Evolutionary conservation across 306 rosid genomes (phyloP).

Genomic region (Alnus glutinosa): DNA sequence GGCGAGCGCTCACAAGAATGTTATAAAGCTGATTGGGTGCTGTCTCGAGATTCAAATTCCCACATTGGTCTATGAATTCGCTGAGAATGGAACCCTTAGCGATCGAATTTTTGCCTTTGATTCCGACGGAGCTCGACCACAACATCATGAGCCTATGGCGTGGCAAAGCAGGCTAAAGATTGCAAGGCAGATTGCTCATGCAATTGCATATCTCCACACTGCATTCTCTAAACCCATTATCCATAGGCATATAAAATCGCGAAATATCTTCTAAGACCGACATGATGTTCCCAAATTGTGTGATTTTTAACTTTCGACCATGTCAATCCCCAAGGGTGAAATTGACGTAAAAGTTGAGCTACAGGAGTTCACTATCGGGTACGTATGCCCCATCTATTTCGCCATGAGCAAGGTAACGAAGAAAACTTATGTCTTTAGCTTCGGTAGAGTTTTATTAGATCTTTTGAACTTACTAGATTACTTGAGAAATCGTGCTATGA

Average conservation of each 20-base stretch:
- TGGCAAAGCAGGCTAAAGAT: background rate
- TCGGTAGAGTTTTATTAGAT: background rate
- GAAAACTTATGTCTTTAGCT: conserved; percentile 17
- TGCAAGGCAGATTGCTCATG: background rate
- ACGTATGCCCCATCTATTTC: background rate
- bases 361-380: background rate
- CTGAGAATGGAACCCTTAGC: background rate
- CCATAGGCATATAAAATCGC: background rate
- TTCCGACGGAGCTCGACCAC: background rate
- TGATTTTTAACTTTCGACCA: background rate
- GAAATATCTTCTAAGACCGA: conserved; percentile 6
- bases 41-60: background rate
- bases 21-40: background rate
- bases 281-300: conserved; percentile 1
- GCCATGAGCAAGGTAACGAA: background rate
- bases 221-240: background rate
- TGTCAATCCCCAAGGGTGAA: conserved; percentile 16
- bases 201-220: background rate
- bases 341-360: background rate
- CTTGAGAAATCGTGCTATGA: background rate
- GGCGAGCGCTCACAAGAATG: background rate
- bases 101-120: background rate
- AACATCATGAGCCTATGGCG: background rate
- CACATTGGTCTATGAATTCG: background rate
- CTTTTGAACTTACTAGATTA: background rate